These are phyloP conservation scores for Botryotinia convoluta DNA, from an alignment of 2,329 filamentous ascomycete species.

Conservation along the genomic window DNA sequence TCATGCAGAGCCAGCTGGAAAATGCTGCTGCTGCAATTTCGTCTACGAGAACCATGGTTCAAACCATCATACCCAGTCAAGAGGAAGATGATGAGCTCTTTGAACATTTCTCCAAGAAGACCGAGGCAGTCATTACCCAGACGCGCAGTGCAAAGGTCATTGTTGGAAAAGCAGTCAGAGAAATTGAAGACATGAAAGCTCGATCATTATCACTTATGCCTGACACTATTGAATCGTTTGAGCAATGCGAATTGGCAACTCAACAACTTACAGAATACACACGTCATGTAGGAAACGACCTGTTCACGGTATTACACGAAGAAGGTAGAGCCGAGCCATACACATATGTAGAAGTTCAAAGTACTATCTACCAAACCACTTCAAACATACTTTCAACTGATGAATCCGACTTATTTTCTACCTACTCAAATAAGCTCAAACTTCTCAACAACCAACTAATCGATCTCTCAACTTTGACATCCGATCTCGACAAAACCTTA, in stretches of 20 bases:
- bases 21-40: slow-evolving; percentile 67
- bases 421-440: slow-evolving; percentile 66
- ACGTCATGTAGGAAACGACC: slow-evolving; percentile 60
- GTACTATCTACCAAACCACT: slow-evolving; percentile 58
- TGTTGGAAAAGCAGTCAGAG: slow-evolving; percentile 72
- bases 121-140: slow-evolving; percentile 70
- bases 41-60: slow-evolving; percentile 63
- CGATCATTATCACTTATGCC: slow-evolving; percentile 71
- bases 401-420: slow-evolving; percentile 68
- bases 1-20: slow-evolving; percentile 81
- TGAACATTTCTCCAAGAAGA: slow-evolving; percentile 65
- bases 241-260: slow-evolving; percentile 63
- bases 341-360: slow-evolving; percentile 64
- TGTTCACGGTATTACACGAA: slow-evolving; percentile 66
- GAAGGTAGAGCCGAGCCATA: slow-evolving; percentile 68
- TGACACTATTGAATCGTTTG: slow-evolving; percentile 67
- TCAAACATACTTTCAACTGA: slow-evolving; percentile 50
- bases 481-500: slow-evolving; percentile 68
- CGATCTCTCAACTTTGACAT: slow-evolving; percentile 68
- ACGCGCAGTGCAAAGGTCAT: slow-evolving; percentile 82
- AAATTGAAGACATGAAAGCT: slow-evolving; percentile 73
- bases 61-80: slow-evolving; percentile 56
- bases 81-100: slow-evolving; percentile 66
- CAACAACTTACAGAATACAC: slow-evolving; percentile 64
- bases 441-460: slow-evolving; percentile 61